These are phyloP conservation scores for Firmiana major DNA, from an alignment of 345 rosid species.

Conservation along the genomic window DNA sequence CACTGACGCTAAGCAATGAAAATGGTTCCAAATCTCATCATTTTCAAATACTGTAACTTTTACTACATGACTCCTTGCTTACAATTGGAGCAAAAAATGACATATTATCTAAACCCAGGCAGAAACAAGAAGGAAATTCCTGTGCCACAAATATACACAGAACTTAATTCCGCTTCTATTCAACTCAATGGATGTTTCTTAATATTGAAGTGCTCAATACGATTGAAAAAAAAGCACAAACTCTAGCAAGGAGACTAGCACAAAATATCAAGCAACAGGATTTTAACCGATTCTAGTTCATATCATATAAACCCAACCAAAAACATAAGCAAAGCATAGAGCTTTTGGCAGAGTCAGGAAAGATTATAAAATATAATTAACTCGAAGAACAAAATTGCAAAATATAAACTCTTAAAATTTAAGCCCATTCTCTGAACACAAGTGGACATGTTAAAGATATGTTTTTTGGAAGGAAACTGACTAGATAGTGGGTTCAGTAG, in stretches of 20 bases:
- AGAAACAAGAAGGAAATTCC: neutral
- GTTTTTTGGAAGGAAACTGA: neutral
- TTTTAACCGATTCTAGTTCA: neutral
- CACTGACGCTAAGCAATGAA: neutral
- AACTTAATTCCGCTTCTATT: neutral
- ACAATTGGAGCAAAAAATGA: neutral
- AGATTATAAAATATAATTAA: neutral
- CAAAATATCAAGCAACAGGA: neutral
- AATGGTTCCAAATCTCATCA: neutral
- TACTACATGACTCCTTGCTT: neutral
- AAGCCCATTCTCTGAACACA: neutral
- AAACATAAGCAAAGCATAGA: neutral
- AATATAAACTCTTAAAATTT: neutral
- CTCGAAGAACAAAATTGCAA: neutral
- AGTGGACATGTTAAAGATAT: neutral
- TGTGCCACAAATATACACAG: neutral
- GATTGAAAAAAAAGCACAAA: neutral
- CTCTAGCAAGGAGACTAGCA: neutral
- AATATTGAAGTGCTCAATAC: neutral
- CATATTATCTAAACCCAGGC: neutral
- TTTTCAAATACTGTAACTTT: neutral
- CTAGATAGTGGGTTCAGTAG: neutral
- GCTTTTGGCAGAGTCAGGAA: neutral
- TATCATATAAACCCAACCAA: neutral
- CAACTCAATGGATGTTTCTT: neutral